Percentiles rank a stretch among this genome's conserved stretches.
These are phyloP conservation scores for Tricholomella constricta DNA, from an alignment of 768 basidiomycete species.

Conservation along the genomic window DNA sequence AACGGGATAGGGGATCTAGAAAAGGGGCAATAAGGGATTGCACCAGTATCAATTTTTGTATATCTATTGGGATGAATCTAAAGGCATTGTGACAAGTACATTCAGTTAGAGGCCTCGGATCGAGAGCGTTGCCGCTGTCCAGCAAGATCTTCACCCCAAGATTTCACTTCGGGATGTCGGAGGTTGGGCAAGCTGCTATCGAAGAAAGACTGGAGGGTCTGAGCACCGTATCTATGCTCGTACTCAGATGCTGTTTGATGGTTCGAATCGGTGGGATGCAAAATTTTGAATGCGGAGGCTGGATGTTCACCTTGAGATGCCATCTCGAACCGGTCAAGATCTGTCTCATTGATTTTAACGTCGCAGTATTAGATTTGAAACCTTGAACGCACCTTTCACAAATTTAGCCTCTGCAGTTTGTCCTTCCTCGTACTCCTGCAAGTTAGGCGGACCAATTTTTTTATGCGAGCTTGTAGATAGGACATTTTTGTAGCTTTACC, in stretches of 20 bases:
- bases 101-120: not conserved
- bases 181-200: constrained; percentile 77
- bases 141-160: constrained; percentile 65
- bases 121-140: constrained; percentile 41
- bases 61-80: not conserved
- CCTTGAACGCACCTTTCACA: constrained; percentile 65
- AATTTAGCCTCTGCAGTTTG: constrained; percentile 75
- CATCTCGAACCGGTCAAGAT: constrained; percentile 88
- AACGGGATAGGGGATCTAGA: not conserved
- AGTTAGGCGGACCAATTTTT: not conserved
- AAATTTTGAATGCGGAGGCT: not conserved
- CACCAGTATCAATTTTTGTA: not conserved
- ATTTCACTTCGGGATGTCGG: constrained; percentile 68
- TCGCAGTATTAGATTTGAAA: not conserved
- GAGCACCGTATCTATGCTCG: constrained; percentile 51
- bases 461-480: not conserved
- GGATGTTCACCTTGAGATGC: constrained; percentile 68
- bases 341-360: constrained; percentile 37
- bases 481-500: constrained; percentile 37
- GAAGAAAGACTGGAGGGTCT: constrained; percentile 72
- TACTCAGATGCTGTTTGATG: constrained; percentile 82
- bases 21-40: not conserved
- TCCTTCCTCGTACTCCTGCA: constrained; percentile 83
- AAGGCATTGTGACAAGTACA: not conserved
- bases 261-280: not conserved